Evolutionary conservation across 2,329 filamentous ascomycete species (phyloP).

Genomic region (Byssoonygena ceratinophila): DNA sequence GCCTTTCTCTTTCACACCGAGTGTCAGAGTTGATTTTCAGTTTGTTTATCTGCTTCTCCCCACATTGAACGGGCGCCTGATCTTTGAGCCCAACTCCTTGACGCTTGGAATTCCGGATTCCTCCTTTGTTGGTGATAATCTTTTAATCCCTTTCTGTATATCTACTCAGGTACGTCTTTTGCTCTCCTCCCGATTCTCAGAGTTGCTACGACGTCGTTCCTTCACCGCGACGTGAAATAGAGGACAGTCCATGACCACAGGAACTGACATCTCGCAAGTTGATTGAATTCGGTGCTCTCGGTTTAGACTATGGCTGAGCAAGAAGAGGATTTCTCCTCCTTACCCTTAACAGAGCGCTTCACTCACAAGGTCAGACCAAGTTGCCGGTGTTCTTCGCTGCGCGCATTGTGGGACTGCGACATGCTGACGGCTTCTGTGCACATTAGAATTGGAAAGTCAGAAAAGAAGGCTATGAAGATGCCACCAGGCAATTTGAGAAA

Average conservation of each 20-base stretch:
- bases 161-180: neutral
- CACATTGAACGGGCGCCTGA: slow-evolving; percentile 1
- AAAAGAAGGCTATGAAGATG: slow-evolving; percentile 90
- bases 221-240: neutral
- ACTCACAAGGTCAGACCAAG: slow-evolving; percentile 57
- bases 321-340: slow-evolving; percentile 71
- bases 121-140: neutral
- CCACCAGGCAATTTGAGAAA: slow-evolving; percentile 71
- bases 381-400: neutral
- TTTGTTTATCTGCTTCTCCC: neutral
- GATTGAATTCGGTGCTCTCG: too few species aligned
- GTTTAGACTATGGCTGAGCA: slow-evolving; percentile 57
- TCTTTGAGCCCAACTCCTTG: slow-evolving; percentile 6
- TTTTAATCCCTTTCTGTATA: neutral
- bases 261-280: neutral
- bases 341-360: slow-evolving; percentile 71
- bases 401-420: neutral
- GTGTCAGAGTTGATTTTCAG: neutral
- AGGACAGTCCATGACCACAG: neutral
- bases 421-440: slow-evolving; percentile 20
- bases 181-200: neutral
- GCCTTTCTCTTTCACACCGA: neutral
- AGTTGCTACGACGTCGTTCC: neutral
- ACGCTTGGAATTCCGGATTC: neutral
- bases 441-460: slow-evolving; percentile 97